Percentiles rank a stretch among this genome's conserved stretches.
These are phyloP conservation scores for Plasmodium sp. DNA, from an alignment of 169 alveolate genomes.

Conservation along the genomic window DNA sequence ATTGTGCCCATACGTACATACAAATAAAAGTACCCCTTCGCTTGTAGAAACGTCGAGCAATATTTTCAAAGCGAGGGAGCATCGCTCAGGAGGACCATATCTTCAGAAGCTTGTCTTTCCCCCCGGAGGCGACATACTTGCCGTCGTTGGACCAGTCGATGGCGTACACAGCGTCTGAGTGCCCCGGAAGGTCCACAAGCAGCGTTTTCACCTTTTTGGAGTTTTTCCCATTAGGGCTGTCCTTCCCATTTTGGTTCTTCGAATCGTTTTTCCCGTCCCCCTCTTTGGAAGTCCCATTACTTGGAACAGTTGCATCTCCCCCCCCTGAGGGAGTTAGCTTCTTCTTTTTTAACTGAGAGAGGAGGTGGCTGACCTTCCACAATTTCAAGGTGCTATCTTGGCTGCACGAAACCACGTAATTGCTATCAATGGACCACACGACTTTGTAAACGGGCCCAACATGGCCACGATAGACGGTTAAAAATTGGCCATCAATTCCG, in stretches of 20 bases:
- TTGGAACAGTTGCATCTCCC: neutral
- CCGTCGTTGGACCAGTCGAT: conserved; percentile 99
- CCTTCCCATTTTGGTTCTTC: neutral
- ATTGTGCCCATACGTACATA: neutral
- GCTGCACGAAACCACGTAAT: conserved; percentile 95
- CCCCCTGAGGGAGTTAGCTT: conserved; percentile 62
- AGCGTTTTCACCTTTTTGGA: conserved; percentile 84
- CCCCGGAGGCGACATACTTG: conserved; percentile 95
- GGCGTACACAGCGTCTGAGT: conserved; percentile 98
- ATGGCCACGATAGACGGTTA: conserved; percentile 97
- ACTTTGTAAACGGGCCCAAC: conserved; percentile 97
- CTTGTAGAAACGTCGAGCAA: neutral
- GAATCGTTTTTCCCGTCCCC: neutral
- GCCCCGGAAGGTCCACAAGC: conserved; percentile 98
- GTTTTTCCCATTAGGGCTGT: neutral
- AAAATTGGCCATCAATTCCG: conserved; percentile 93
- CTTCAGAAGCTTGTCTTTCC: conserved; percentile 92
- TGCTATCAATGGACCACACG: conserved; percentile 97
- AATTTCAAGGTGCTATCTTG: conserved; percentile 97
- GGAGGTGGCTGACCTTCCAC: conserved; percentile 92
- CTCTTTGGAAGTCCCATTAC: conserved; percentile 12
- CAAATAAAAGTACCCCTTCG: neutral
- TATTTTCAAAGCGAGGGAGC: neutral
- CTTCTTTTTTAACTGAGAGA: conserved; percentile 2
- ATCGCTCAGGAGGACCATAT: conserved; percentile 92